Conservation (phyloP, 129 eudicot species). For the Tanacetum coccineum region DNA sequence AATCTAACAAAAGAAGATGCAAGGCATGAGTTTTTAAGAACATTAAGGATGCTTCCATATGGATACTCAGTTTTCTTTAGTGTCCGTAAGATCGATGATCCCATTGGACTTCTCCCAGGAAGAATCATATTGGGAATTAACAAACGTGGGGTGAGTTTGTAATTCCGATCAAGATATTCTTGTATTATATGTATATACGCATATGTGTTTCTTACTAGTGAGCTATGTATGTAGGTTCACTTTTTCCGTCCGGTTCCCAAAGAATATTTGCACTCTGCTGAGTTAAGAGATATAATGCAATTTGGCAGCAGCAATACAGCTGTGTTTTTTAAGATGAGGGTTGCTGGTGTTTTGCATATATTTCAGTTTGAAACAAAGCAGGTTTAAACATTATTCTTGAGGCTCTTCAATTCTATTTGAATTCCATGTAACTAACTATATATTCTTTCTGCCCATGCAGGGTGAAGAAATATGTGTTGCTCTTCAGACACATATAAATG, state of each 20-base stretch:
- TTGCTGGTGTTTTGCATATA: slow-evolving; percentile 96
- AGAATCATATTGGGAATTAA: slow-evolving; percentile 86
- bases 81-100: slow-evolving; percentile 98
- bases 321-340: slow-evolving; percentile 98
- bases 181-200: neutral
- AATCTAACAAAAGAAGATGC: slow-evolving; percentile 95
- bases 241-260: slow-evolving; percentile 99
- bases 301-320: slow-evolving; percentile 99
- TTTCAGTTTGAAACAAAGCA: slow-evolving; percentile 98
- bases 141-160: slow-evolving; percentile 85
- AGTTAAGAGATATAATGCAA: slow-evolving; percentile 97
- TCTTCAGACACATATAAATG: slow-evolving; percentile 98
- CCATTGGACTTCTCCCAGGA: slow-evolving; percentile 95
- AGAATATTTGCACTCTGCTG: slow-evolving; percentile 97
- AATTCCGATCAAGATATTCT: neutral
- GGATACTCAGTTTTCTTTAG: slow-evolving; percentile 95
- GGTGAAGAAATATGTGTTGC: slow-evolving; percentile 99
- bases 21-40: slow-evolving; percentile 78
- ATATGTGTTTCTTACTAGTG: slow-evolving; percentile 7
- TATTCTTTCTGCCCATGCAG: slow-evolving; percentile 30
- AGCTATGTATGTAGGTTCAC: slow-evolving; percentile 59
- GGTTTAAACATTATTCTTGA: slow-evolving; percentile 34
- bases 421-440: neutral
- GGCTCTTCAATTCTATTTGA: neutral
- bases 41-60: slow-evolving; percentile 83